Base-by-base conservation (phyloP, 495 filamentous ascomycete species). In the Aspergillus campestris region DNA sequence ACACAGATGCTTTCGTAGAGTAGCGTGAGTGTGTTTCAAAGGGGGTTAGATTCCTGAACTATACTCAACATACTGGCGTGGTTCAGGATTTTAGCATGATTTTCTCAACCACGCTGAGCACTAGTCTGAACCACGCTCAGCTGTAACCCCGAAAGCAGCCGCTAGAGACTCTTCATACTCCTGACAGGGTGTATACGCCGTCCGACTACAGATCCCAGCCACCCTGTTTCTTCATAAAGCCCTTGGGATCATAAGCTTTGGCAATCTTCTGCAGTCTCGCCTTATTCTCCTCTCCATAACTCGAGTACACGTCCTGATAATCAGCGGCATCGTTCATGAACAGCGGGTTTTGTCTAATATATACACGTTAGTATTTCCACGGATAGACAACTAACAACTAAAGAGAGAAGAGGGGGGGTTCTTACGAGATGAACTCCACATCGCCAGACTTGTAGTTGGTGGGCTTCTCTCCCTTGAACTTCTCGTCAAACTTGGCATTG, bases 231-330 rank as follows among this genome's bases (percentile, higher is more conserved):
- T 42, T 42, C 48, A 51, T 51, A 30, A 51, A 46, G 1, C 48
- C 27, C n/a, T 24, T 31, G 2, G 62, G 59, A 52, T 69, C 69
- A 47, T 65, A 64, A 43, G 49, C 48, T 36, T 46, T 50, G 37
- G 59, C 57, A 11, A 66, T 61, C 7, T 37, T 41, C 18, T 44
- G 36, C 38, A 70, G 45, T 10, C 33, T 42, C 12, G 47, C 40
- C 24, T 61, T 45, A 38, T 51, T 61, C 24, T 45, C 50, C 11
- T 12, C 6, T 8, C 66, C 69, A 44, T 69, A 70, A 29, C 58
- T 57, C 13, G 34, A 49, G 27, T 70, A 61, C 11, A 60, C 57
- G 33, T 62, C 49, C 57, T 66, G 64, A 11, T 51, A 53, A 8
- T 47, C 34, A 30, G 34, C 56, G 3, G 62, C 58, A 33, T 62